phyloP scores from a whole-genome alignment of 371 early-diverging fungal species.

The Mortierella sp. region DNA sequence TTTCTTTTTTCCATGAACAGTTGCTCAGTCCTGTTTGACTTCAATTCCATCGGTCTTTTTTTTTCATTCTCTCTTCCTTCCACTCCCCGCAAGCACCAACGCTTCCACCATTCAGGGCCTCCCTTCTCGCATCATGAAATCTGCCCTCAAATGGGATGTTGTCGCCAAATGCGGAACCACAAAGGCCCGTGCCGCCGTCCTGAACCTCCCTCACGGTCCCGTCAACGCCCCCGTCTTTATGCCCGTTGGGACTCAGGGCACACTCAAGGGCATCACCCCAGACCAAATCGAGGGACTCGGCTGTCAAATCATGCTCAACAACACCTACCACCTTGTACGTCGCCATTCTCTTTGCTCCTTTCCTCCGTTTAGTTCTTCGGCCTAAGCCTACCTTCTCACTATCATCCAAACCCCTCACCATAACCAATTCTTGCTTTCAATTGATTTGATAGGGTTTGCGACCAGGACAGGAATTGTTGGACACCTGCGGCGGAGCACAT shows the following conservation, averaged over 20 bases:
- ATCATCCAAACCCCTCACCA: not conserved
- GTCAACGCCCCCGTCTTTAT: constrained; percentile 96
- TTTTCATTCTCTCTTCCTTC: not conserved
- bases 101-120: constrained; percentile 50
- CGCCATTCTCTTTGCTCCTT: not conserved
- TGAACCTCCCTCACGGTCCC: constrained; percentile 88
- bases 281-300: constrained; percentile 86
- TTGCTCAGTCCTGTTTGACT: not conserved
- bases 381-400: not conserved
- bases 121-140: constrained; percentile 60
- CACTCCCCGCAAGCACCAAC: not conserved
- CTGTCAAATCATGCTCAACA: constrained; percentile 94
- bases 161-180: constrained; percentile 90
- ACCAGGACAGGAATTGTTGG: constrained; percentile 86
- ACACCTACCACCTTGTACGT: constrained; percentile 92
- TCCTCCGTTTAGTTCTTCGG: not conserved
- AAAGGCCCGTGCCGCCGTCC: constrained; percentile 87
- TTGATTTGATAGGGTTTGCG: constrained; percentile 60
- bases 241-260: constrained; percentile 99
- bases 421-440: no score
- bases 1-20: not conserved
- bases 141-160: constrained; percentile 77
- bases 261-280: constrained; percentile 91
- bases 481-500: constrained; percentile 86
- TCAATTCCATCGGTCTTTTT: not conserved